A percentile compares a stretch with the other conserved stretches of the same genome.
Evolutionary conservation across 2,329 filamentous ascomycete genomes (phyloP).

Genomic region (Pyrenochaeta sp.): DNA sequence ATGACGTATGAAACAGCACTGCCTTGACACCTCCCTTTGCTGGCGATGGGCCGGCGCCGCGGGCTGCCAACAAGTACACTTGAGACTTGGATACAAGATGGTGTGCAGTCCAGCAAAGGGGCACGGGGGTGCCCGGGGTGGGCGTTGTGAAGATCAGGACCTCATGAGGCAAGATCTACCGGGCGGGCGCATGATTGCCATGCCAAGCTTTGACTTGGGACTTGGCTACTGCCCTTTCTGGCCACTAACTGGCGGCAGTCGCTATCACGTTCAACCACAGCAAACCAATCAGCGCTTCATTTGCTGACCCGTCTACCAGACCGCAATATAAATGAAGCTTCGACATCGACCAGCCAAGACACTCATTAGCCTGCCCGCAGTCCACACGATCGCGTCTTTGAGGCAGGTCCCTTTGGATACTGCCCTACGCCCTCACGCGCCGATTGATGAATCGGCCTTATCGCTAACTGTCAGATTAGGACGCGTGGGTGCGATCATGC

Average conservation of each 20-base stretch:
- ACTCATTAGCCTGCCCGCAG: neutral
- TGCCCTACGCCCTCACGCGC: neutral
- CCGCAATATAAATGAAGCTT: constrained; percentile 8
- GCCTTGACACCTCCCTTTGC: constrained; percentile 9
- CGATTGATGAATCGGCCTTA: neutral
- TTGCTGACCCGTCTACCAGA: neutral
- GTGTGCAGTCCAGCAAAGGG: neutral
- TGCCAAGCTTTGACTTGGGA: constrained; percentile 8
- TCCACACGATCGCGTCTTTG: neutral
- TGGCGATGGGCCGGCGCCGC: neutral
- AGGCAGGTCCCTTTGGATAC: neutral
- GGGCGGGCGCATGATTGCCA: neutral
- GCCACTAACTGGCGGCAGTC: neutral
- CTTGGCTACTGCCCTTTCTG: constrained; percentile 7
- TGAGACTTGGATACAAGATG: neutral
- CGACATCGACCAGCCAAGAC: constrained; percentile 9
- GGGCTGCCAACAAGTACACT: neutral
- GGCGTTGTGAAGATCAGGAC: constrained; percentile 6
- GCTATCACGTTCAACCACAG: neutral
- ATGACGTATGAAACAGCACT: neutral
- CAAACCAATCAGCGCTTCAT: neutral
- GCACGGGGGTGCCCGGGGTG: neutral
- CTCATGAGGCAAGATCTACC: neutral
- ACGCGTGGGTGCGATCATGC: neutral
- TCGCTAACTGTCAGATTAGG: neutral